Base-by-base conservation (phyloP, 1,284 basidiomycete genomes). In the Golubevia sp. region DNA sequence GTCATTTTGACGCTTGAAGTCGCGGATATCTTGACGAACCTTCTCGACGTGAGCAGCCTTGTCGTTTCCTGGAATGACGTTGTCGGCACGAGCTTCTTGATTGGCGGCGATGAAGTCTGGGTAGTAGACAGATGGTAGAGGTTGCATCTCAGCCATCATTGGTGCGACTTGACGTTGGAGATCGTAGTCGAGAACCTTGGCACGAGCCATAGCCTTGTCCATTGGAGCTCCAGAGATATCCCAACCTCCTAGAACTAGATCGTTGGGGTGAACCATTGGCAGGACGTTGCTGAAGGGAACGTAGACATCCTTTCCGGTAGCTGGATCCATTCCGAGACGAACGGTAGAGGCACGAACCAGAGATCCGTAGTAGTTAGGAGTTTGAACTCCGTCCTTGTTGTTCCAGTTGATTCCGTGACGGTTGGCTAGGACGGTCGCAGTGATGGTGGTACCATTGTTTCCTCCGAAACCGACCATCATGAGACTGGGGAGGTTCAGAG, bases 251-350 rank as follows among this genome's bases (percentile, higher is more conserved):
- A 98, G 62, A 70, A 98, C 94, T 80, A 99, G 90, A 86, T 99
- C 97, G 85, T 97, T 96, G 71, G 96, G 96, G 87, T 98, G 95
- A 61, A 97, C 94, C 93, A 97, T 97, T 64, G 96, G 96, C 56
- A 98, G 88, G 73, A 98, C 90, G 80, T 97, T 94, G 51, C 90
- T 92, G 84, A 98, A 87, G 53, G 96, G 96, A 68, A 97, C 91
- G 84, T 95, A 89, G 71, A 98, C 90, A 81, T 98, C 95, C 86
- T 94, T 94, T 81, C 92, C 92, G 1, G 91, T 91, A 62, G 85
- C 83, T 57, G 91, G 88, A 79, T 99, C 94, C 59, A 88, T 88
- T 59, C 97, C 96, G 67, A 99, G 89, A 76, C 92, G 90, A 72
- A 98, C 89, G 63, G 96, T 98, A 61, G 94, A 97, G 15, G 94